A percentile compares a stretch with the other conserved stretches of the same genome.
phyloP scores from a whole-genome alignment of 441 rosid genomes.

The Corymbia calophylla region DNA sequence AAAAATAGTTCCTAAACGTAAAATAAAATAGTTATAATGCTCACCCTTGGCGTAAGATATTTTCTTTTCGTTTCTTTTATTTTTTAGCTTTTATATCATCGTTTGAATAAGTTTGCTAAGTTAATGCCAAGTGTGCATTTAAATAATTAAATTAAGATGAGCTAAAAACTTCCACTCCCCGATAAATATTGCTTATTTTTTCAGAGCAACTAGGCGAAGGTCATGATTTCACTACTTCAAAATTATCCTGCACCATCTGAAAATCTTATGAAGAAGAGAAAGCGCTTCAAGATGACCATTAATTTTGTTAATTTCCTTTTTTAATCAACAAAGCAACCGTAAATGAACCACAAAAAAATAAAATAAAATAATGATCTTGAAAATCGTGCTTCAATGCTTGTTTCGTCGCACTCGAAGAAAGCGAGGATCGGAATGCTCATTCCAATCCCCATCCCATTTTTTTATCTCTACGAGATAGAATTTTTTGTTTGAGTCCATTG shows the following conservation, averaged over 20 bases:
- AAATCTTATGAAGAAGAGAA: not conserved
- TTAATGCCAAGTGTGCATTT: not conserved
- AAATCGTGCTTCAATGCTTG: too few relatives aligned
- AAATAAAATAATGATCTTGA: not conserved
- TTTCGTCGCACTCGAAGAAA: too few relatives aligned
- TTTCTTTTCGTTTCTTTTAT: too few relatives aligned
- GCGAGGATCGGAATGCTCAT: too few relatives aligned
- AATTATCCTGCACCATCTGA: not conserved
- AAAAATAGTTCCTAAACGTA: too few relatives aligned
- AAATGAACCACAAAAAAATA: not conserved
- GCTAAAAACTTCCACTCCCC: not conserved
- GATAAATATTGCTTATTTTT: not conserved
- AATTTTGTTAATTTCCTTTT: not conserved
- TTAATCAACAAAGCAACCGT: not conserved
- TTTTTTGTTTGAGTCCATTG: too few relatives aligned
- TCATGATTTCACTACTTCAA: not conserved
- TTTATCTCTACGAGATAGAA: too few relatives aligned
- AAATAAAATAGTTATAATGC: too few relatives aligned
- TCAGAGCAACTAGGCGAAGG: not conserved
- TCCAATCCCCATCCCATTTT: too few relatives aligned
- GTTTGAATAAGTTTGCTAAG: not conserved
- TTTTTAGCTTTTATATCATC: too few relatives aligned
- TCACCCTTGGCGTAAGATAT: too few relatives aligned
- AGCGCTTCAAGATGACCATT: not conserved
- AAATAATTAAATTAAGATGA: too few relatives aligned